Evolutionary conservation across 2,329 filamentous ascomycete genomes (phyloP).

Genomic region (Boeremia exigua): DNA sequence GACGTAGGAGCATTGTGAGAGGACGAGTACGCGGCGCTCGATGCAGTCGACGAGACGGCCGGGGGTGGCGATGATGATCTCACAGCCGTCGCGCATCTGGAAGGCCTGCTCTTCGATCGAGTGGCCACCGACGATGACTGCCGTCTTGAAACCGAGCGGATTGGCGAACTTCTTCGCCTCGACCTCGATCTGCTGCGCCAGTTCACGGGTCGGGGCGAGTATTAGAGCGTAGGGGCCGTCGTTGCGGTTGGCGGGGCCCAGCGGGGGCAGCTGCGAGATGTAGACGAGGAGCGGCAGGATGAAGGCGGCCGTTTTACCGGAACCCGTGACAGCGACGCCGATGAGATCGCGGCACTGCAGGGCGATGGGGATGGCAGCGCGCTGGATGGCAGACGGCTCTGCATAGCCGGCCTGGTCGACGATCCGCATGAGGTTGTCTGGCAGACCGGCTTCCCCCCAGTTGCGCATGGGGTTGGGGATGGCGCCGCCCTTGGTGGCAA

Average conservation of each 20-base stretch:
- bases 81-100: constrained; percentile 87
- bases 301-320: constrained; percentile 97
- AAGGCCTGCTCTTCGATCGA: constrained; percentile 92
- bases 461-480: constrained; percentile 96
- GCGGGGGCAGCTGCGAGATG: constrained; percentile 85
- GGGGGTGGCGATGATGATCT: constrained; percentile 98
- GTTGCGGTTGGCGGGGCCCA: constrained; percentile 86
- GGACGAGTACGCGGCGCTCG: constrained; percentile 86
- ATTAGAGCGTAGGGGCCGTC: constrained; percentile 98
- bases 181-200: constrained; percentile 95
- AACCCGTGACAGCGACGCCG: constrained; percentile 96
- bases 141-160: constrained; percentile 90
- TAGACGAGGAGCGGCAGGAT: constrained; percentile 90
- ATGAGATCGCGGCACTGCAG: constrained; percentile 94
- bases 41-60: constrained; percentile 97
- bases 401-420: constrained; percentile 86
- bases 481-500: constrained; percentile 87
- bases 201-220: constrained; percentile 91
- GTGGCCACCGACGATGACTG: constrained; percentile 98
- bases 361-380: constrained; percentile 94
- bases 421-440: constrained; percentile 78
- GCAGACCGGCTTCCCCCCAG: constrained; percentile 86
- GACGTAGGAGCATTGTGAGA: constrained; percentile 96
- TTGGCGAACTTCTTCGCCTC: constrained; percentile 92
- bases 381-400: constrained; percentile 89